These are phyloP conservation scores for Physcomitrium patens DNA, from an alignment of 225 moss, liverwort and hornwort genomes.

Conservation along the genomic window DNA sequence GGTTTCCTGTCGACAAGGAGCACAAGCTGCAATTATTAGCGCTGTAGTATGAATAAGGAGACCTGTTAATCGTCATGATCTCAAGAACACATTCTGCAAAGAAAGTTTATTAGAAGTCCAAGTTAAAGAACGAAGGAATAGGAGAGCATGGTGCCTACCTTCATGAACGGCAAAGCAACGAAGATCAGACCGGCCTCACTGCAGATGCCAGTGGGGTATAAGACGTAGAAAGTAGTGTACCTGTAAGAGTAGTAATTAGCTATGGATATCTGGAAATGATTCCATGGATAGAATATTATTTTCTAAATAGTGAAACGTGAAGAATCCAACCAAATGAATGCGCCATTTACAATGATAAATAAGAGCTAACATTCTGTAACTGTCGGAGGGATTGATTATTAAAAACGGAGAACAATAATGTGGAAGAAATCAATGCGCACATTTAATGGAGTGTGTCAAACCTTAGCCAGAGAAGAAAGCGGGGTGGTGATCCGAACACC, in stretches of 20 bases:
- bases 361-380: neutral
- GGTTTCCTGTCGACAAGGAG: slow-evolving; percentile 54
- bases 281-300: neutral
- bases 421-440: neutral
- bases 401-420: slow-evolving; percentile 6
- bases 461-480: slow-evolving; percentile 79
- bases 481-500: slow-evolving; percentile 73
- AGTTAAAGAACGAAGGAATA: neutral
- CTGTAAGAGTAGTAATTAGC: slow-evolving; percentile 39
- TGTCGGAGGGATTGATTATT: neutral
- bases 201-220: slow-evolving; percentile 87
- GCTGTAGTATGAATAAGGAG: neutral
- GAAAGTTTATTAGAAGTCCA: neutral
- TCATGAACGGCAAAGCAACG: slow-evolving; percentile 82
- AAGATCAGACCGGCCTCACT: slow-evolving; percentile 87
- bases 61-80: neutral
- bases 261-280: slow-evolving; percentile 8
- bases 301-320: neutral
- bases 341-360: slow-evolving; percentile 5
- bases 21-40: neutral
- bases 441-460: slow-evolving; percentile 23
- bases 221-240: slow-evolving; percentile 81
- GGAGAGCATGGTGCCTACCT: slow-evolving; percentile 47
- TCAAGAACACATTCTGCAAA: neutral
- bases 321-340: neutral